Percentiles rank a stretch among this genome's conserved stretches.
These are phyloP conservation scores for Plantago rigida DNA, from an alignment of 305 asterid species.

Conservation along the genomic window DNA sequence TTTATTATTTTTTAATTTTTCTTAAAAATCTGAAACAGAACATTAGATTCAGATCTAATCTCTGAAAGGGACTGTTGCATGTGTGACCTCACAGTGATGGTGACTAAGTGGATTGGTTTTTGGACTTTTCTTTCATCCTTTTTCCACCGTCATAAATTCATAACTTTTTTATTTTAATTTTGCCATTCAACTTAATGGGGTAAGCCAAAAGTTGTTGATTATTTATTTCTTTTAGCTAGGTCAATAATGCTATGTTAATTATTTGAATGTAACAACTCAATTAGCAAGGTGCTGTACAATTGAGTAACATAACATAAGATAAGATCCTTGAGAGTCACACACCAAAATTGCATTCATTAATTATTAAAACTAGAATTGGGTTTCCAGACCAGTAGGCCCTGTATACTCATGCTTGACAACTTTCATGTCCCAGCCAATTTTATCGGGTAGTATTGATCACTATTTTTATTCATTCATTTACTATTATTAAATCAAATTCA, in stretches of 20 bases:
- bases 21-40: conserved; percentile 18
- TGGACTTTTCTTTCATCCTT: conserved; percentile 29
- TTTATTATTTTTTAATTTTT: conserved; percentile 6
- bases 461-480: background rate
- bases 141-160: background rate
- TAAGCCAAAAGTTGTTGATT: background rate
- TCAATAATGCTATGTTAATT: background rate
- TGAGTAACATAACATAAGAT: conserved; percentile 6
- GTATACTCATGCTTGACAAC: conserved; percentile 42
- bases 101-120: conserved; percentile 44
- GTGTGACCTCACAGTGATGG: conserved; percentile 47
- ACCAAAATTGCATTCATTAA: conserved; percentile 46
- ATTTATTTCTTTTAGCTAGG: background rate
- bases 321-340: conserved; percentile 34
- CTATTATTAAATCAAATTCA: conserved; percentile 11
- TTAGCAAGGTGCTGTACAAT: background rate
- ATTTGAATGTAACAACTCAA: background rate
- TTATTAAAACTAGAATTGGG: conserved; percentile 24
- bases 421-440: conserved; percentile 33
- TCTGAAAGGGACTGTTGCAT: conserved; percentile 35
- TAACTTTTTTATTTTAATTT: too few relatives aligned
- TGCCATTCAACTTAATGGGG: background rate
- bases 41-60: conserved; percentile 35
- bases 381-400: conserved; percentile 36
- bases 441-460: background rate